Conservation (phyloP, 176 grass and related monocot species). For the Oropetium thomaeum region DNA sequence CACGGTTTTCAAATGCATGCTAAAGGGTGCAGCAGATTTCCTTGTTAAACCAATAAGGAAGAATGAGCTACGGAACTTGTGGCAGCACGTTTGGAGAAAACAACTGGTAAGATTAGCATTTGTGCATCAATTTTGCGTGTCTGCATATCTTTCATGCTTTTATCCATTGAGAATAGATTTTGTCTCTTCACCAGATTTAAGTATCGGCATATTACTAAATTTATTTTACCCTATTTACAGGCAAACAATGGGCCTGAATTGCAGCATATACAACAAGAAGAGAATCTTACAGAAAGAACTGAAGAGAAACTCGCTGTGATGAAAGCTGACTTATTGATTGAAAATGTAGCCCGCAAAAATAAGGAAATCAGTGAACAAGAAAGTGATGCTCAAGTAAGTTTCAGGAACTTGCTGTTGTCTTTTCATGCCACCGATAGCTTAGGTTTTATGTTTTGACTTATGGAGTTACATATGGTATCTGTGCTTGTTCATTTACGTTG, state of each 20-base stretch:
- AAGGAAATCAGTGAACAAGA: slow-evolving; percentile 80
- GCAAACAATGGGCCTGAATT: slow-evolving; percentile 48
- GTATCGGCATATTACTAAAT: neutral
- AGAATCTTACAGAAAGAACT: slow-evolving; percentile 23
- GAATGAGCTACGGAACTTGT: slow-evolving; percentile 88
- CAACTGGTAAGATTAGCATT: slow-evolving; percentile 57
- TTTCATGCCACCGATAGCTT: neutral
- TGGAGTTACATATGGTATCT: neutral
- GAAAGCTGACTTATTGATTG: slow-evolving; percentile 33
- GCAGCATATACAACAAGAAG: slow-evolving; percentile 49
- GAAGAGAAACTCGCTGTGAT: slow-evolving; percentile 5
- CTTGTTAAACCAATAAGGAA: slow-evolving; percentile 96
- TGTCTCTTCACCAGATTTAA: neutral
- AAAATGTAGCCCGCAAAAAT: slow-evolving; percentile 35
- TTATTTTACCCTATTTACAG: slow-evolving; percentile 35
- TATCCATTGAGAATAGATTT: neutral
- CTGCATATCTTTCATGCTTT: slow-evolving; percentile 1
- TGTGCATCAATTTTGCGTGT: slow-evolving; percentile 8
- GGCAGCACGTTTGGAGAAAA: slow-evolving; percentile 99
- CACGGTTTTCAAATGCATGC: slow-evolving; percentile 99
- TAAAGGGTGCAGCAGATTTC: slow-evolving; percentile 96
- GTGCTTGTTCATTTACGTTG: slow-evolving; percentile 18
- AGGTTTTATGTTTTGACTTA: neutral
- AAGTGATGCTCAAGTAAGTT: slow-evolving; percentile 98
- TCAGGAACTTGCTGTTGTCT: slow-evolving; percentile 2